Evolutionary conservation across 305 asterid genomes (phyloP), one percentile per base, ranked within the genome.

Genomic region (Ilex paraguariensis): DNA sequence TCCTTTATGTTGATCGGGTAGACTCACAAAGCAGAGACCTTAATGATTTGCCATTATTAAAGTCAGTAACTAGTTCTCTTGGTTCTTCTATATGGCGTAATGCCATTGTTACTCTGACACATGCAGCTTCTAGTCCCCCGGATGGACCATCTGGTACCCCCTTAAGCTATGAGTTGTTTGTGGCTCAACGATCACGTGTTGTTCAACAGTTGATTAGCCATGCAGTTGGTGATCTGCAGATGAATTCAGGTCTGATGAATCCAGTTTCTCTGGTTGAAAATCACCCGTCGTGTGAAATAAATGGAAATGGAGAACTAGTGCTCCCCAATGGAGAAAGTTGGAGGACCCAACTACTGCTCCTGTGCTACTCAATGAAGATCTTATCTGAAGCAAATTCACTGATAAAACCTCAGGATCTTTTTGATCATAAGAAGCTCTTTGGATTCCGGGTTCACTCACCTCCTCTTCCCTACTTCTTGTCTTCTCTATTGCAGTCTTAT

Each of bases 1-100:
- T 88, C 75, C 80, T 91, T 14, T 91, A 88, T 45, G 79, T 91
- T 10, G 96, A 91, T 71, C 95, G 96, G 30, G 59, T 91, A 13
- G 98, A 91, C 70, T 50, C 73, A 36, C 84, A 61, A 65, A 67
- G 65, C n/a, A 55, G 75, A 64, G 71, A 75, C 62, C 77, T 75
- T 36, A 56, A 73, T 58, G 96, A 88, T 75, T 58, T 91, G 67
- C 82, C 85, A 54, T 39, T 91, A 16, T 31, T 91, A 73, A 84
- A 75, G 61, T 73, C 67, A 10, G 36, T 88, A 70, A 73, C 86
- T 7, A 71, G 74, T 48, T 76, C 58, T 69, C 96, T 91, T 52
- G 95, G 96, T 36, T 69, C 95, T 61, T 80, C 88, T 50, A 75
- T 86, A 56, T 91, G 96, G 98, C 65, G 49, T 16, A 85, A 73